Conservation (phyloP, 352 stramenopile species). For the Globisporangium mamillatum region DNA sequence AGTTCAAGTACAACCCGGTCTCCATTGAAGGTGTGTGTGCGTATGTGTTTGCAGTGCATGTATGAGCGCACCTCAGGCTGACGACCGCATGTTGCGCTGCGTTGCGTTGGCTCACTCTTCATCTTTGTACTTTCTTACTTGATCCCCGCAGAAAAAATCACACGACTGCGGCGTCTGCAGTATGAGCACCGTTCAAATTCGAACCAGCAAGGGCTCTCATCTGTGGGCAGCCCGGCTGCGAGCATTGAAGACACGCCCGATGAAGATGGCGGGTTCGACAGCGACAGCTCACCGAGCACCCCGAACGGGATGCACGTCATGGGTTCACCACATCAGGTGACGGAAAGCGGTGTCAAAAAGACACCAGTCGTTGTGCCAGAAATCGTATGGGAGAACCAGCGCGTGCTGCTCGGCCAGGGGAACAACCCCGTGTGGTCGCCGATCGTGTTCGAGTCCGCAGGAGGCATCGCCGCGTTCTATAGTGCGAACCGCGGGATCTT, state of each 20-base stretch:
- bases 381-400: conserved; percentile 53
- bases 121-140: not conserved
- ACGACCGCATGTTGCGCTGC: not conserved
- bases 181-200: conserved; percentile 28
- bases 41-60: not conserved
- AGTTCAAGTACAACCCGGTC: conserved; percentile 55
- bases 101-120: not conserved
- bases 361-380: conserved; percentile 41
- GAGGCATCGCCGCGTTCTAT: conserved; percentile 46
- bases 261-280: conserved; percentile 20
- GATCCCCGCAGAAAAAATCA: conserved; percentile 41
- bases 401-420: conserved; percentile 14
- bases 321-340: not conserved
- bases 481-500: conserved; percentile 66
- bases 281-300: conserved; percentile 8
- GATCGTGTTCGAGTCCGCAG: conserved; percentile 37
- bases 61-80: too few species aligned
- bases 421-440: conserved; percentile 26
- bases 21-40: conserved; percentile 48
- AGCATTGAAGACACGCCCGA: conserved; percentile 24
- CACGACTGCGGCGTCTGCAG: conserved; percentile 36
- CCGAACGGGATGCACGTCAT: conserved; percentile 3
- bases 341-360: conserved; percentile 14
- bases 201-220: conserved; percentile 7
- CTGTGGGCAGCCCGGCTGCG: conserved; percentile 15